A percentile compares a stretch with the other conserved stretches of the same genome.
Conservation (phyloP, 2,329 filamentous ascomycete genomes). For the Fusarium sp. region DNA sequence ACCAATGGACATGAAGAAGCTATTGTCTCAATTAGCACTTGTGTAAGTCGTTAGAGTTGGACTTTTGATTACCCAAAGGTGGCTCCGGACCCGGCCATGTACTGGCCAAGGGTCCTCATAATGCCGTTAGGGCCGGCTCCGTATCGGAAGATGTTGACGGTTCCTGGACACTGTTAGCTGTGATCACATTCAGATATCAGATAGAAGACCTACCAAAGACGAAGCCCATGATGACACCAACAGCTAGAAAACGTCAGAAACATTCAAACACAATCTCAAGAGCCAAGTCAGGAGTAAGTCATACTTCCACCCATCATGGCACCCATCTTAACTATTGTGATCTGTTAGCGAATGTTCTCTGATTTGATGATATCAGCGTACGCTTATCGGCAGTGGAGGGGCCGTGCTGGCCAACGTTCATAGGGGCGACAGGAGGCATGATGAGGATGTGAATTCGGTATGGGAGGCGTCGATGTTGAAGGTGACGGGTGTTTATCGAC, state of each 20-base stretch:
- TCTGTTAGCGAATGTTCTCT: conserved; percentile 35
- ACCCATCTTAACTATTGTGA: conserved; percentile 79
- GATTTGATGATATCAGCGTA: conserved; percentile 49
- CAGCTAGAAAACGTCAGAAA: conserved; percentile 70
- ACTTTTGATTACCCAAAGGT: conserved; percentile 82
- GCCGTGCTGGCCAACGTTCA: conserved; percentile 59
- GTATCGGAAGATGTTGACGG: conserved; percentile 94
- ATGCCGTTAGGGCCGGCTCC: conserved; percentile 94
- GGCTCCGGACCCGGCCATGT: conserved; percentile 93
- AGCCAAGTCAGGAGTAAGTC: conserved; percentile 54
- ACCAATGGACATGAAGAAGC: conserved; percentile 99
- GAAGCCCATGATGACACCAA: conserved; percentile 96
- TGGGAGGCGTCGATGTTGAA: neutral
- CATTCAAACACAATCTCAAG: neutral
- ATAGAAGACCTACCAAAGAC: conserved; percentile 79
- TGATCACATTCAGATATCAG: neutral
- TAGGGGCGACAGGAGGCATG: conserved; percentile 59
- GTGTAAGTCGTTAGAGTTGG: neutral
- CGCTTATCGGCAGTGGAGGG: conserved; percentile 68
- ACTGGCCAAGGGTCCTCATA: conserved; percentile 93
- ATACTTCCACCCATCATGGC: conserved; percentile 98
- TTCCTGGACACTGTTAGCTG: conserved; percentile 67
- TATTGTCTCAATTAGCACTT: conserved; percentile 49
- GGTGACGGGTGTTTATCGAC: neutral
- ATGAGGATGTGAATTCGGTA: neutral